These are phyloP conservation scores for Hymenoscyphus fructigenus DNA, from an alignment of 2,329 filamentous ascomycete genomes.

Conservation along the genomic window DNA sequence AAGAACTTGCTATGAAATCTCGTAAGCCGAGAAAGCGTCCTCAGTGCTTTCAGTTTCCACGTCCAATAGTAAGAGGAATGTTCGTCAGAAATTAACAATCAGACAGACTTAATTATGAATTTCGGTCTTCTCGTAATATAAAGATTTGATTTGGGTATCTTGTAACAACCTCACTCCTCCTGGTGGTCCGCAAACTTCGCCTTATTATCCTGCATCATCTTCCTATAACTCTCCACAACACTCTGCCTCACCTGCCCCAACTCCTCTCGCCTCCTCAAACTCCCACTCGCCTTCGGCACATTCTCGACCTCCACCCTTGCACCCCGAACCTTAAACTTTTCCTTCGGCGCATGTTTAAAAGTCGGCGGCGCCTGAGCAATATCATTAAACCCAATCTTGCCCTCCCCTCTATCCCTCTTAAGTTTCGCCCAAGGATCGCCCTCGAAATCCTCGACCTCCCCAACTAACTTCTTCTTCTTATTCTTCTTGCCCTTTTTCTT, in stretches of 20 bases:
- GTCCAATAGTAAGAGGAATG: too few relatives aligned
- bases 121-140: too few relatives aligned
- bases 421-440: slow-evolving; percentile 38
- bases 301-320: slow-evolving; percentile 66
- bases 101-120: too few relatives aligned
- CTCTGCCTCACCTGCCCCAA: slow-evolving; percentile 65
- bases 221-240: slow-evolving; percentile 73
- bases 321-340: slow-evolving; percentile 49
- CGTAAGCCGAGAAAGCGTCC: too few relatives aligned
- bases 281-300: slow-evolving; percentile 68
- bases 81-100: too few relatives aligned
- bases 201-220: slow-evolving; percentile 59
- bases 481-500: slow-evolving; percentile 31
- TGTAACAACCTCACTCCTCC: background rate
- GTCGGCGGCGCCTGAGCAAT: slow-evolving; percentile 36
- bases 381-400: slow-evolving; percentile 39
- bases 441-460: slow-evolving; percentile 39
- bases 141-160: slow-evolving; percentile 1
- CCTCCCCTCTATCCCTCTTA: slow-evolving; percentile 29
- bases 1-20: too few relatives aligned
- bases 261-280: slow-evolving; percentile 71
- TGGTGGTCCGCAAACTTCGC: slow-evolving; percentile 5
- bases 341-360: slow-evolving; percentile 34
- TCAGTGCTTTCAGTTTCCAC: too few relatives aligned
- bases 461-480: slow-evolving; percentile 43